Conservation (phyloP, 192 early-diverging fungal genomes). For the Helicostylum pulchrum region DNA sequence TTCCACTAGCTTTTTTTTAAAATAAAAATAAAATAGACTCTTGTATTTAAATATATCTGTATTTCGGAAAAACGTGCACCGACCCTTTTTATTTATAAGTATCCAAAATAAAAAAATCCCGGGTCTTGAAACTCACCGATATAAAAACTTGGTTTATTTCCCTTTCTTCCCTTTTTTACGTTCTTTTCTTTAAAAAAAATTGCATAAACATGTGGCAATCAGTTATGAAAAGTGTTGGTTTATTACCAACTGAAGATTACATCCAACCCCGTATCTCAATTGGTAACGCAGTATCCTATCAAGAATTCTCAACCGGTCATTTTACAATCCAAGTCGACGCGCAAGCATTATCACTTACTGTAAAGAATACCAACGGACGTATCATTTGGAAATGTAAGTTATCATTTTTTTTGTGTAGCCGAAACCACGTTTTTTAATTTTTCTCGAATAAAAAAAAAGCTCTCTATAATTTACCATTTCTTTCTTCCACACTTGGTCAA, state of each 20-base stretch:
- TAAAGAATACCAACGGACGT: slow-evolving; percentile 22
- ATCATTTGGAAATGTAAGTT: slow-evolving; percentile 34
- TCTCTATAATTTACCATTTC: slow-evolving; percentile 34
- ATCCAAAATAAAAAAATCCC: no score
- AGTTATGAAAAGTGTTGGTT: slow-evolving; percentile 21
- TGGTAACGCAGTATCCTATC: slow-evolving; percentile 22
- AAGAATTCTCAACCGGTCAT: slow-evolving; percentile 19
- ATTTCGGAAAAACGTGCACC: no score
- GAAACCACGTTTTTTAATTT: not conserved
- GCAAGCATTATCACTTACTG: slow-evolving; percentile 4
- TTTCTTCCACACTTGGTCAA: slow-evolving; percentile 29
- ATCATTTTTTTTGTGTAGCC: not conserved
- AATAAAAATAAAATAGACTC: no score
- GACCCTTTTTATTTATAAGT: no score
- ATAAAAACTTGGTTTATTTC: no score
- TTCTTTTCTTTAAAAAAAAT: not conserved
- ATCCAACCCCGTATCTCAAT: slow-evolving; percentile 32
- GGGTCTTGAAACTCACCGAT: no score
- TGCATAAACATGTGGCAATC: slow-evolving; percentile 15
- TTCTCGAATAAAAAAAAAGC: slow-evolving; percentile 15
- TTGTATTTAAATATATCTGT: no score
- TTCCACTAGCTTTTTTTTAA: no score
- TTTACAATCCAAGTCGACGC: slow-evolving; percentile 25
- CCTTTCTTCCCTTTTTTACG: not conserved
- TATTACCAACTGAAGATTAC: slow-evolving; percentile 20